Base-by-base conservation (phyloP, 768 basidiomycete genomes). In the Cyathus striatus region DNA sequence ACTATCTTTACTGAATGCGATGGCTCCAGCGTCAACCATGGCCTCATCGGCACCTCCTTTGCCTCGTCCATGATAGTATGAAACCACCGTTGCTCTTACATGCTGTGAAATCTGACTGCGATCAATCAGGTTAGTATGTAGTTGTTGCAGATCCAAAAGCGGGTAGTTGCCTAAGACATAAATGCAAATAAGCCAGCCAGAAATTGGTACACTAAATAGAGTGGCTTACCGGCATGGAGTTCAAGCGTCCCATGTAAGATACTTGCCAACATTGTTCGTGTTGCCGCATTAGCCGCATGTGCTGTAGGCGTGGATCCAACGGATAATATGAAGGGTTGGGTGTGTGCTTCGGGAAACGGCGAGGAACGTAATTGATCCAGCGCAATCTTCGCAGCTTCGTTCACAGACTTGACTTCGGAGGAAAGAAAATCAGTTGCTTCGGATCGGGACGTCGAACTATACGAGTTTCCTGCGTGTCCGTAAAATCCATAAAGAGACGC, bases 251-350 rank as follows among this genome's bases (percentile, higher is more conserved):
- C 83, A 44, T 79, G 68, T 25, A 90, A 66, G 41, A 64, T 51
- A 20, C 68, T 60, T 5, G 70, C 63, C 16, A 83, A 55, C 34
- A 65, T 57, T 13, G 64, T 61, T 39, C 66, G 69, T 16, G 69
- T 69, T 51, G 72, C 76, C 18, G 72, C 64, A 23, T 74, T 78
- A 10, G 84, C 87, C 7, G 84, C 83, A 55, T 91, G 86, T 0
- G 90, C 90, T 2, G 90, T 83, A 1, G 90, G 90, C 2, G 90
- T 92, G n/a, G 89, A 85, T 17, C 90, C 90, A 2, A 92, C 82
- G 2, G 86, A 85, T 25, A 93, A 64, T 2, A 88, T 73, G 51
- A 86, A 90, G 4, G 76, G 72, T 26, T 66, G 60, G 5, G 66
- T 63, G 41, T 70, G 60, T 30, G 57, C 44, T 4, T 45, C 38